Percentiles rank a stretch among this genome's conserved stretches.
Conservation (phyloP, 2,329 filamentous ascomycete species). For the Colletotrichum incanum region DNA sequence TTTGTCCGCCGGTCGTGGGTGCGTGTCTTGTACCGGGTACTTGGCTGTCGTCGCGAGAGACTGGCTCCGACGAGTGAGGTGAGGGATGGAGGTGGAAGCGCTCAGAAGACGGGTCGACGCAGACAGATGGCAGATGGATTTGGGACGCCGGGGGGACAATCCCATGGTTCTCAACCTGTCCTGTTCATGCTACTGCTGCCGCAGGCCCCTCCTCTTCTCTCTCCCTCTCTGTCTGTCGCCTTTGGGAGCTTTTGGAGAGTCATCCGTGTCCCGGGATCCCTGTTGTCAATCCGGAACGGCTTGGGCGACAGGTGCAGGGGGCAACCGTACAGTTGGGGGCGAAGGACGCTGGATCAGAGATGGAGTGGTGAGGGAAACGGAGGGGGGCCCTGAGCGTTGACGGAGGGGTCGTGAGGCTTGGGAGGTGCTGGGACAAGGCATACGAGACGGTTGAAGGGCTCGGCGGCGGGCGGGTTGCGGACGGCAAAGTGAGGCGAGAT, state of each 20-base stretch:
- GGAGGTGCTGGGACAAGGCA: too few species aligned
- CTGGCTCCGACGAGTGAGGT: background rate
- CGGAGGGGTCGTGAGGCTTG: background rate
- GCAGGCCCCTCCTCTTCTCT: too few species aligned
- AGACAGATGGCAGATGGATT: slow-evolving; percentile 2
- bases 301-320: slow-evolving; percentile 39
- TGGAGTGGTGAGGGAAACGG: slow-evolving; percentile 6
- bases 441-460: too few species aligned
- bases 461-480: background rate
- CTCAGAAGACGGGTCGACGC: background rate
- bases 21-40: background rate
- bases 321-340: slow-evolving; percentile 32
- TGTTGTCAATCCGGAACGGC: slow-evolving; percentile 41
- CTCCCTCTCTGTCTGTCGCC: background rate
- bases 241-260: background rate
- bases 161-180: background rate
- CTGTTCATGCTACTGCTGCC: too few species aligned
- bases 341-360: background rate
- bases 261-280: slow-evolving; percentile 33
- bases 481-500: background rate
- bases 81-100: too few species aligned
- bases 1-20: background rate
- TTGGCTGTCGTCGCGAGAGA: background rate
- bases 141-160: slow-evolving; percentile 6
- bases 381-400: slow-evolving; percentile 7